Evolutionary conservation across 129 eudicot species (phyloP), one percentile per base, ranked within the genome.

Genomic region (Artemisia tridentata): DNA sequence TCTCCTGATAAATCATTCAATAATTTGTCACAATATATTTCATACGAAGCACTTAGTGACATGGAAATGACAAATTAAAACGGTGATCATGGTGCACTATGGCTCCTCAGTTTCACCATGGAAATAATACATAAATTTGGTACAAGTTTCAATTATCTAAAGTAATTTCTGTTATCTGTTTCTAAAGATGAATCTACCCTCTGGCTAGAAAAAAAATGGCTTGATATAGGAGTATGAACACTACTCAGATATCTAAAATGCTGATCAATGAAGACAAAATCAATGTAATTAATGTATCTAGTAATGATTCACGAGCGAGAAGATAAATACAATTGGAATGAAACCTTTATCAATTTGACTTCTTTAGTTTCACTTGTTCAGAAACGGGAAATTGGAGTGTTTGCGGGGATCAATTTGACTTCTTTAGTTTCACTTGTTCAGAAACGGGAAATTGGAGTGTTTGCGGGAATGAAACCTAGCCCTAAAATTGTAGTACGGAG

Each of bases 1-100:
- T 75, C 21, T 91, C 97, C 96, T 91, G 85, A 60, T 63, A 18
- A 74, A 74, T 75, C 66, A 65, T 45, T 65, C 31, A 65, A 43
- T 31, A 52, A 29, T 4, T 14, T 73, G 15, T 63, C 21, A 20
- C 7, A 19, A 41, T 12, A 13, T 20, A 15, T 2, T 0, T 55
- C 74, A 54, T 38, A 38, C 9, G 45, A 38, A 38, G 45, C 45
- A 23, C 31, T 21, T 59, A 12, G 9, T 12, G 64, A 11, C 17
- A 10, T 0, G 38, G 34, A 20, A 58, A 59, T 38, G 45, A 38
- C 1, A 38, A 38, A 7, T 38, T 38, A 7, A 38, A 38, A 7
- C 11, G 45, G 45, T 38, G 45, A 7, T 38, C 11, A 38, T 38
- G 45, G 45, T 38, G 45, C 45, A 38, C 45, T 38, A 38, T 7